phyloP scores from a whole-genome alignment of 805 yeast genomes.

The Kodamaea jinghongensis region DNA sequence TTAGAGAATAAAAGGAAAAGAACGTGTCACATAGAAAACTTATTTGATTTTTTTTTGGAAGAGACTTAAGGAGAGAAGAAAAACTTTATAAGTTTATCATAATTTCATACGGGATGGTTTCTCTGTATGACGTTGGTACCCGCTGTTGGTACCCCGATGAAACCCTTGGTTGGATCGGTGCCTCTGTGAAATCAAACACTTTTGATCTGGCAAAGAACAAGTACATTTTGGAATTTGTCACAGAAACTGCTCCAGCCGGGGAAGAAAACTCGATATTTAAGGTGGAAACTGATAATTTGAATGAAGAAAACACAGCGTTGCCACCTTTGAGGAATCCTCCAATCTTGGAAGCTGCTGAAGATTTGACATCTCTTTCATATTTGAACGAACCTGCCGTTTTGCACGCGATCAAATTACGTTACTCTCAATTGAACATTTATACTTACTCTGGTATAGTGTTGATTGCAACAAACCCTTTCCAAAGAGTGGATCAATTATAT shows the following conservation, averaged over 20 bases:
- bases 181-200: slow-evolving; percentile 49
- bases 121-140: slow-evolving; percentile 40
- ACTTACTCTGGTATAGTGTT: slow-evolving; percentile 96
- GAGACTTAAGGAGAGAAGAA: neutral
- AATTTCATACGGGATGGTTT: slow-evolving; percentile 12
- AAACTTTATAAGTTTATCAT: neutral
- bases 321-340: slow-evolving; percentile 92
- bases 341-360: slow-evolving; percentile 88
- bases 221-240: slow-evolving; percentile 48
- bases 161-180: slow-evolving; percentile 72
- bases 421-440: slow-evolving; percentile 85
- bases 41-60: neutral
- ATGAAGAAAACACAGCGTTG: slow-evolving; percentile 54
- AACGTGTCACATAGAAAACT: no score
- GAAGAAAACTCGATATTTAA: slow-evolving; percentile 35
- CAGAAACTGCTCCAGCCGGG: slow-evolving; percentile 33
- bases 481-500: slow-evolving; percentile 84
- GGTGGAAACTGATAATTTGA: slow-evolving; percentile 47
- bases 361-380: slow-evolving; percentile 86
- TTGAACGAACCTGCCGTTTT: slow-evolving; percentile 95
- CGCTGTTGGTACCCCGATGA: slow-evolving; percentile 84
- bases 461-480: slow-evolving; percentile 96
- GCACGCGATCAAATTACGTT: slow-evolving; percentile 87
- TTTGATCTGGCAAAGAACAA: slow-evolving; percentile 38
- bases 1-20: no score